phyloP scores from a whole-genome alignment of 352 stramenopile species.

The Pythium rishiriense region DNA sequence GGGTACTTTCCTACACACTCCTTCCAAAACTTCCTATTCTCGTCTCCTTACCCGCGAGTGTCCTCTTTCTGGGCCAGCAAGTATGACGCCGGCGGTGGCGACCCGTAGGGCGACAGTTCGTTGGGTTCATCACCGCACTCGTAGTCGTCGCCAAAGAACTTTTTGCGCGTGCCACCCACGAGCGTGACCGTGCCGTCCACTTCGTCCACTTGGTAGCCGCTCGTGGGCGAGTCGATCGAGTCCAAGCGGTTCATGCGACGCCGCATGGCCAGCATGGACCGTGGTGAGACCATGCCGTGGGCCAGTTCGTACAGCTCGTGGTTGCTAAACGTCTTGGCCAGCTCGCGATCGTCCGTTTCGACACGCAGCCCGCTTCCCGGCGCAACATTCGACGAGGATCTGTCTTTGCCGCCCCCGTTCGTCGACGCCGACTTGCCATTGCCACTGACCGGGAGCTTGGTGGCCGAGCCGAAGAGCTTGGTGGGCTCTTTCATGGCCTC shows the following conservation, averaged over 20 bases:
- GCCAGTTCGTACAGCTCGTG: conserved; percentile 81
- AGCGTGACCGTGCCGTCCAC: conserved; percentile 14
- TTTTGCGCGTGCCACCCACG: neutral
- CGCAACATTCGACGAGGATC: neutral
- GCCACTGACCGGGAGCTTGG: neutral
- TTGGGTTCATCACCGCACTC: conserved; percentile 10
- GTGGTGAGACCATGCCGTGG: conserved; percentile 74
- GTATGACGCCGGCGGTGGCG: conserved; percentile 17
- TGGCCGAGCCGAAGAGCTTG: conserved; percentile 55
- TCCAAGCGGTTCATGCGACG: conserved; percentile 58
- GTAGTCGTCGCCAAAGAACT: conserved; percentile 26
- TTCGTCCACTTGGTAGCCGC: conserved; percentile 27
- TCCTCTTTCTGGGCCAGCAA: conserved; percentile 20
- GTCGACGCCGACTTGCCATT: neutral
- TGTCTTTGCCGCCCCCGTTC: neutral
- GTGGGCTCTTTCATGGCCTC: conserved; percentile 66
- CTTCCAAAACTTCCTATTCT: conserved; percentile 11
- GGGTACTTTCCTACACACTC: neutral
- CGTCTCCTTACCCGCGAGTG: conserved; percentile 10
- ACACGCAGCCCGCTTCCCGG: neutral
- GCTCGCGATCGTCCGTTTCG: conserved; percentile 18
- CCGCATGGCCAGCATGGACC: conserved; percentile 65
- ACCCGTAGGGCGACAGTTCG: conserved; percentile 28
- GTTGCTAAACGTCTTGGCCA: conserved; percentile 48
- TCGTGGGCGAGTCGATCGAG: conserved; percentile 80